Conservation (phyloP, 805 yeast genomes). For the Candida rishiriensis region DNA sequence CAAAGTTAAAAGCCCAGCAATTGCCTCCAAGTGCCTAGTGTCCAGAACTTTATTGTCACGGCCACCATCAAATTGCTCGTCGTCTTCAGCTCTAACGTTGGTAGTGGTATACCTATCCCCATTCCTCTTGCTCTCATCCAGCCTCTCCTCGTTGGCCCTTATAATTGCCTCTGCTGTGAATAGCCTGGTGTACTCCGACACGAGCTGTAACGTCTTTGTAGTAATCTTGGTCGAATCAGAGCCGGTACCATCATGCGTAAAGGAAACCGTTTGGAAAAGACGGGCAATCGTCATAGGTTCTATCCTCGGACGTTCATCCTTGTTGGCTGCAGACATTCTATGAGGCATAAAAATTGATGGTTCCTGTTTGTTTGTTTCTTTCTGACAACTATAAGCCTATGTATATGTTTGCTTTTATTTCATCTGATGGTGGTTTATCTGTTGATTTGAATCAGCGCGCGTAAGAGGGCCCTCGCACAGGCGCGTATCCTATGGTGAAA, state of each 20-base stretch:
- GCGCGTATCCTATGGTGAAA: too few species aligned
- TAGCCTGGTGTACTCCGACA: slow-evolving; percentile 50
- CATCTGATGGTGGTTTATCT: slow-evolving; percentile 7
- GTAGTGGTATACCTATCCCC: slow-evolving; percentile 13
- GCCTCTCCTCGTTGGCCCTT: slow-evolving; percentile 49
- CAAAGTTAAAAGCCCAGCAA: slow-evolving; percentile 53
- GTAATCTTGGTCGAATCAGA: slow-evolving; percentile 38
- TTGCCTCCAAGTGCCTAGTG: slow-evolving; percentile 47
- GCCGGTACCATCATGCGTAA: slow-evolving; percentile 31
- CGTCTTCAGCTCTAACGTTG: slow-evolving; percentile 34
- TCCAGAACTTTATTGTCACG: slow-evolving; percentile 38
- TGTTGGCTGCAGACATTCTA: neutral
- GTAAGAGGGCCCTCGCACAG: too few species aligned
- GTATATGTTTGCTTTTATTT: neutral
- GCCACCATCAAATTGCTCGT: slow-evolving; percentile 13
- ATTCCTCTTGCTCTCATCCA: slow-evolving; percentile 25
- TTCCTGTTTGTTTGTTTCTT: too few species aligned
- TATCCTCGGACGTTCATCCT: slow-evolving; percentile 4
- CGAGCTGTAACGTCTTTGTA: slow-evolving; percentile 42
- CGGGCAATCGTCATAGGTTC: slow-evolving; percentile 41
- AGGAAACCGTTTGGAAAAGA: slow-evolving; percentile 47
- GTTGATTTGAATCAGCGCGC: too few species aligned
- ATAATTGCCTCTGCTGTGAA: slow-evolving; percentile 57
- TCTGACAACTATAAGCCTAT: neutral
- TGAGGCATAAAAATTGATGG: neutral